Base-by-base conservation (phyloP, 805 yeast species). In the Debaryomyces tyrocola region DNA sequence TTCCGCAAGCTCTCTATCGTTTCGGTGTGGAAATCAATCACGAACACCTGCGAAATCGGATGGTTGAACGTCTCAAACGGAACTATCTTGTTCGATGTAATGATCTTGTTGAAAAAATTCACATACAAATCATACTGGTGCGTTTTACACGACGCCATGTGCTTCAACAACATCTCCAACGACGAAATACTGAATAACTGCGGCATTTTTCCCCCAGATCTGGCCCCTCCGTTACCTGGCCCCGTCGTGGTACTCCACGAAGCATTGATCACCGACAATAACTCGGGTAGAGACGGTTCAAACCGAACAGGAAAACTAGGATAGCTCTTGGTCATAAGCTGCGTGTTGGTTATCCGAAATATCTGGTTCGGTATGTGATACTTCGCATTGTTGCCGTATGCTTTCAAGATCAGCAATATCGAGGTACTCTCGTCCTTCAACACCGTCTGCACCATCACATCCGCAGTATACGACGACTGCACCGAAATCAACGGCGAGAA, bases 51-150 rank as follows among this genome's bases (percentile, higher is more conserved):
- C 2, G 88, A 77, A 1, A 90, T 79, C 0, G 97, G 97, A 60
- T 91, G 97, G 53, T 87, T 84, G 62, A 90, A 83, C 4, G 90
- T 84, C 63, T 92, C 97, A 60, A 87, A 89, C 1, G 92, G 83
- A 2, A 88, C 81, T 7, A 87, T 66, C 6, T 76, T 75, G 11
- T 80, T 75, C 10, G 85, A 74, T 3, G 89, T 75, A 6, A 86
- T 69, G 36, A 86, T 58, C 52, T 81, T 77, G 27, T 83, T 74
- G 53, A 86, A 74, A 51, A 82, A 74, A 43, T 77, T 78, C 50
- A 80, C 67, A 59, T 84, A 88, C 8, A 84, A 55, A 43, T 70
- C 67, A 3, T 55, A 54, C 11, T 63, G 59, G 11, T 41, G 18
- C 29, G 43, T 12, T 6, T 34, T 20, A 34, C 24, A 15, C 4